These are phyloP conservation scores for Aspergillus uvarum DNA, from an alignment of 2,329 filamentous ascomycete species.

Conservation along the genomic window DNA sequence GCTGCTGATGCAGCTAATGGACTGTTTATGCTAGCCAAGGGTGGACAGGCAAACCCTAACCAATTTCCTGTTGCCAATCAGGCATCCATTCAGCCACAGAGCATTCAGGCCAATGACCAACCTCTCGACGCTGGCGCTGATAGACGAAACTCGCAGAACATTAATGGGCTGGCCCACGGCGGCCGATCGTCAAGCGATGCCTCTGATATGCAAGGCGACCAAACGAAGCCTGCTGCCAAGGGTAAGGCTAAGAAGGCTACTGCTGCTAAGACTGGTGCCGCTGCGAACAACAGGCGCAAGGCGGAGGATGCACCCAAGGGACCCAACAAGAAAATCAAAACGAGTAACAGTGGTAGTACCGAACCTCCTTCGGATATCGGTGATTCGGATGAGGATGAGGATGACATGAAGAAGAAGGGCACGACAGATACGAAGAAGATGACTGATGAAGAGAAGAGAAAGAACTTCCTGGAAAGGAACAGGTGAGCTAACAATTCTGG, in stretches of 20 bases:
- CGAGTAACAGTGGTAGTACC: conserved; percentile 46
- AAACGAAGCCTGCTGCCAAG: conserved; percentile 63
- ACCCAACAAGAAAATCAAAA: conserved; percentile 73
- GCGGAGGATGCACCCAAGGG: conserved; percentile 70
- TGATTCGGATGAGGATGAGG: conserved; percentile 55
- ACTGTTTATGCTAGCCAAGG: conserved; percentile 79
- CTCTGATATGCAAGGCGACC: conserved; percentile 71
- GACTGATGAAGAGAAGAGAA: conserved; percentile 97
- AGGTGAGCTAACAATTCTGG: conserved; percentile 61
- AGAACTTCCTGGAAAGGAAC: conserved; percentile 96
- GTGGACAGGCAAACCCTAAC: conserved; percentile 58
- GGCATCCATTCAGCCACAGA: conserved; percentile 52
- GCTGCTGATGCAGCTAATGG: conserved; percentile 93
- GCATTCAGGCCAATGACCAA: conserved; percentile 56
- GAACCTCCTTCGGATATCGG: conserved; percentile 47
- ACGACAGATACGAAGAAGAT: conserved; percentile 70
- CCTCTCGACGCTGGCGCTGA: conserved; percentile 40
- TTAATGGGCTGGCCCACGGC: conserved; percentile 54
- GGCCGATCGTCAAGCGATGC: conserved; percentile 67
- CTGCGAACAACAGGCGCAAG: conserved; percentile 72
- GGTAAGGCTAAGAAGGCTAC: conserved; percentile 69
- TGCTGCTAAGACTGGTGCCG: conserved; percentile 44
- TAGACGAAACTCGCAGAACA: conserved; percentile 43
- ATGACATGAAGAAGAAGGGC: conserved; percentile 50
- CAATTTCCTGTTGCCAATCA: conserved; percentile 53